Conservation (phyloP, 73 alveolate species). For the Paramecium biaurelia region DNA sequence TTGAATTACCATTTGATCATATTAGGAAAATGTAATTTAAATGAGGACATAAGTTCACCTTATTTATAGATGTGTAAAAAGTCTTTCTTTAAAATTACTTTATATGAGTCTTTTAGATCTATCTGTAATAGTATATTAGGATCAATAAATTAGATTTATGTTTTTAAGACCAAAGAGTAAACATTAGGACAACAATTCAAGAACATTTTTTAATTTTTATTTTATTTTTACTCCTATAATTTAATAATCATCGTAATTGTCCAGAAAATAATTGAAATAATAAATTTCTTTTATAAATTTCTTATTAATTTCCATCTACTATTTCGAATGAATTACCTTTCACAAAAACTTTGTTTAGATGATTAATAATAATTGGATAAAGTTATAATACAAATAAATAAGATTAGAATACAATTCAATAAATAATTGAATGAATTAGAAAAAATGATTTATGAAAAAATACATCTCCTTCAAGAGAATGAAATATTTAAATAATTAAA, state of each 20-base stretch:
- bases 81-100: neutral
- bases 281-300: neutral
- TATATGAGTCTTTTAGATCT: neutral
- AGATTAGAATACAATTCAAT: neutral
- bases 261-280: neutral
- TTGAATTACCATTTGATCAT: neutral
- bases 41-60: neutral
- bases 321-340: neutral
- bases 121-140: neutral
- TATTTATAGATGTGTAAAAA: conserved; percentile 19
- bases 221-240: neutral
- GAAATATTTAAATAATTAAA: neutral
- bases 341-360: neutral
- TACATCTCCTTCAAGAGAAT: neutral
- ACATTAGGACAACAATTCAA: conserved; percentile 11
- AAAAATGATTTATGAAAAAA: neutral
- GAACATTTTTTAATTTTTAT: neutral
- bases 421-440: neutral
- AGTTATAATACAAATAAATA: neutral
- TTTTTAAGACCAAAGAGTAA: neutral
- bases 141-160: neutral
- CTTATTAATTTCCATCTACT: neutral
- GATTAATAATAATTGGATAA: neutral
- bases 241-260: neutral
- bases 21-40: neutral